phyloP scores from a whole-genome alignment of 306 rosid species.

The Prinsepia uniflora region DNA sequence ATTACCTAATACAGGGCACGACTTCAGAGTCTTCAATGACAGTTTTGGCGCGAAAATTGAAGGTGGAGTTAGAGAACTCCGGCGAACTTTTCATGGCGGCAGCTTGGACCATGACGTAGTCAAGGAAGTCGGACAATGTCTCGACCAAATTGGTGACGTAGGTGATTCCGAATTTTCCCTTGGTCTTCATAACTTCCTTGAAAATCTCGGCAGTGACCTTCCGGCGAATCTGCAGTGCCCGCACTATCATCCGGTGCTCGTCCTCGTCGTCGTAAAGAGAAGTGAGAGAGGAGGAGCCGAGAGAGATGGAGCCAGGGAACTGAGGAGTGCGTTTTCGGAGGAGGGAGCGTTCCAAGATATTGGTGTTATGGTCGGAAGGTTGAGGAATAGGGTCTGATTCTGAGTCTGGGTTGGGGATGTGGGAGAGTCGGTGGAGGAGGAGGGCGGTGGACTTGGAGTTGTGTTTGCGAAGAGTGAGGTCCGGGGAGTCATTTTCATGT shows the following conservation, averaged over 20 bases:
- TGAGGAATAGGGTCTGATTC: slow-evolving; percentile 14
- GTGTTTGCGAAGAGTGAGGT: slow-evolving; percentile 50
- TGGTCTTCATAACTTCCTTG: slow-evolving; percentile 55
- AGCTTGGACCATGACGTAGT: slow-evolving; percentile 79
- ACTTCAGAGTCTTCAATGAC: slow-evolving; percentile 68
- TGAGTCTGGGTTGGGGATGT: background rate
- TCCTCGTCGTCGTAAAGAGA: slow-evolving; percentile 35
- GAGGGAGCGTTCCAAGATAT: slow-evolving; percentile 72
- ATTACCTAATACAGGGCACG: slow-evolving; percentile 75
- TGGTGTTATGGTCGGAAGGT: slow-evolving; percentile 44
- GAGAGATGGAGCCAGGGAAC: slow-evolving; percentile 85
- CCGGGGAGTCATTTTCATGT: slow-evolving; percentile 19
- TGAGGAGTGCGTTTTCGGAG: slow-evolving; percentile 78
- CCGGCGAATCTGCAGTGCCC: slow-evolving; percentile 84
- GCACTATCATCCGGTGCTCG: slow-evolving; percentile 47
- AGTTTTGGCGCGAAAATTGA: slow-evolving; percentile 73
- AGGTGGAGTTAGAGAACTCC: slow-evolving; percentile 51
- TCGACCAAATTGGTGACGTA: slow-evolving; percentile 50
- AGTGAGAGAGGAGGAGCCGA: slow-evolving; percentile 75
- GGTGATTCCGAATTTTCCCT: slow-evolving; percentile 84
- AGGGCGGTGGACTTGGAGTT: slow-evolving; percentile 71
- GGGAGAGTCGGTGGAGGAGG: slow-evolving; percentile 42
- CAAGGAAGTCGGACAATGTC: slow-evolving; percentile 53
- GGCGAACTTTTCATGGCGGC: slow-evolving; percentile 67
- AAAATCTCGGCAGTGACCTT: slow-evolving; percentile 76